A percentile compares a stretch with the other conserved stretches of the same genome.
Conservation (phyloP, 805 yeast genomes). For the Sugiyamaella boreocaroliniensis region DNA sequence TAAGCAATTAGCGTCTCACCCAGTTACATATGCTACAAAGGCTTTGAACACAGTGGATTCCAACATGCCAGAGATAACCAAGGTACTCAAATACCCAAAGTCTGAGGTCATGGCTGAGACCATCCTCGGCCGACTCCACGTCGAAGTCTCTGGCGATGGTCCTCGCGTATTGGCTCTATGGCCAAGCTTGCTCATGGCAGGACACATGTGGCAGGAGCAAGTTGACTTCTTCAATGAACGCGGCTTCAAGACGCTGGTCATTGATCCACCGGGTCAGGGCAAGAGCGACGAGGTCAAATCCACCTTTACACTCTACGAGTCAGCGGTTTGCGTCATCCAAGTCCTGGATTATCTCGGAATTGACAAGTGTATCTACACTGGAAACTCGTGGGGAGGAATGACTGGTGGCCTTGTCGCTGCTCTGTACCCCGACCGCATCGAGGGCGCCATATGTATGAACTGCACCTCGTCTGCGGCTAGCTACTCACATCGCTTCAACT, state of each 20-base stretch:
- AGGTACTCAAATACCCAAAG: neutral
- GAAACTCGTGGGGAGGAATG: conserved; percentile 10
- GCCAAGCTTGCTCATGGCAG: conserved; percentile 4
- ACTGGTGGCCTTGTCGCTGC: conserved; percentile 3
- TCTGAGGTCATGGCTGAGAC: neutral
- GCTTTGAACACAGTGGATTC: too few species aligned
- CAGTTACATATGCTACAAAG: too few species aligned
- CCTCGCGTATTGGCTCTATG: neutral
- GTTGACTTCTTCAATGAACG: neutral
- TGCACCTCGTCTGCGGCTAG: conserved; percentile 7
- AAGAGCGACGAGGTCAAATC: neutral
- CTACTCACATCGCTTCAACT: neutral
- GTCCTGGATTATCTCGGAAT: neutral
- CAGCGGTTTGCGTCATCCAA: neutral
- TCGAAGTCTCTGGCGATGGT: neutral
- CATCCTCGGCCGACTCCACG: neutral
- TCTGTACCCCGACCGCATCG: conserved; percentile 1
- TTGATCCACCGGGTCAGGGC: conserved; percentile 9
- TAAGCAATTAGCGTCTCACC: too few species aligned
- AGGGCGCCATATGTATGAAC: conserved; percentile 5
- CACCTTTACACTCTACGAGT: conserved; percentile 1
- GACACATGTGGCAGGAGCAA: conserved; percentile 4
- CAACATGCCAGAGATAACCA: too few species aligned
- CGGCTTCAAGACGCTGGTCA: neutral
- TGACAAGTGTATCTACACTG: conserved; percentile 1